phyloP scores from a whole-genome alignment of 2,329 filamentous ascomycete genomes.

The Microthyrium microscopicum region DNA sequence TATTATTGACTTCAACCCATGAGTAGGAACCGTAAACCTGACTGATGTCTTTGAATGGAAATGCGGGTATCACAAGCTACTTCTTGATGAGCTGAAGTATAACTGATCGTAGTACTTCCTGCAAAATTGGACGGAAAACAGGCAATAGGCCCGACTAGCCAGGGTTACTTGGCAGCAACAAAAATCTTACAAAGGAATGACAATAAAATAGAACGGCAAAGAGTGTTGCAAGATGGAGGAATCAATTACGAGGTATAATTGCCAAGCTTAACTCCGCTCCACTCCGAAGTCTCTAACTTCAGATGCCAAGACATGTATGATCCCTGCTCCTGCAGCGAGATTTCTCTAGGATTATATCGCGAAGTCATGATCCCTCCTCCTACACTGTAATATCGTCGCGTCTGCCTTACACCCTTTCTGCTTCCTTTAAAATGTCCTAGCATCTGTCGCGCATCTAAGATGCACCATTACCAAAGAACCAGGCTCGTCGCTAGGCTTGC shows the following conservation, averaged over 20 bases:
- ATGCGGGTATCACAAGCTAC: not conserved
- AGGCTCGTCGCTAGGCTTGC: conserved; percentile 4
- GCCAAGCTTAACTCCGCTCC: too few species aligned
- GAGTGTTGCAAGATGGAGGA: not conserved
- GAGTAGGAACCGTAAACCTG: not conserved
- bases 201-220: not conserved
- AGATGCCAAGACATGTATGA: too few species aligned
- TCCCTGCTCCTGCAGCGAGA: too few species aligned
- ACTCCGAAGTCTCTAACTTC: too few species aligned
- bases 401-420: too few species aligned
- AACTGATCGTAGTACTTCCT: not conserved
- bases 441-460: too few species aligned
- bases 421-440: too few species aligned
- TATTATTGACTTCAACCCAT: not conserved
- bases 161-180: not conserved
- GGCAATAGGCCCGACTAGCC: not conserved
- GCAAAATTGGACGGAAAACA: not conserved
- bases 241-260: too few species aligned
- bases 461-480: conserved; percentile 5
- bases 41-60: not conserved
- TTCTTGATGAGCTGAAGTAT: not conserved
- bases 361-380: too few species aligned
- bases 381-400: too few species aligned
- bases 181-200: conserved; percentile 1
- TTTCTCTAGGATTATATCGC: too few species aligned